Base-by-base conservation (phyloP, 2,329 filamentous ascomycete genomes). In the Emericellopsis atlantica region DNA sequence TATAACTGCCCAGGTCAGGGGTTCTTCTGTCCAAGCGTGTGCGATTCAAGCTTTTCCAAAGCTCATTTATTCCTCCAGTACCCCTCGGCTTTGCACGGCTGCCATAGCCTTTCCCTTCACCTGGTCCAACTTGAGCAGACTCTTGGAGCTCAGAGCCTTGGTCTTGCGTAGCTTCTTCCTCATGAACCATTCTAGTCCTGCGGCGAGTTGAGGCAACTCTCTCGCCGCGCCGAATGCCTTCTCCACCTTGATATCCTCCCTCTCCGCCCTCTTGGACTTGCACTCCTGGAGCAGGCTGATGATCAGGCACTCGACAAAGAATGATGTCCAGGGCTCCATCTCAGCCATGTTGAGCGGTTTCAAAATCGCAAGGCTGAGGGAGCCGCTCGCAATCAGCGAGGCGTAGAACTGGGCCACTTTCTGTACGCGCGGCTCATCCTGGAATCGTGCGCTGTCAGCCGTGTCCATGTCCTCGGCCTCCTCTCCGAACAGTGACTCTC, bases 251-350 rank as follows among this genome's bases (percentile, higher is more conserved):
- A 68, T 66, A 43, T 79, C 73, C 46, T 79, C 70, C 45, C 68
- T 66, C 2, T 58, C 55, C 5, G 51, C 62, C 41, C 69, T 64
- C 24, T 58, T 54, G 21, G 42, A 43, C 44, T 63, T 57, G 14
- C 78, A 77, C 49, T 81, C 74, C 36, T 85, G 69, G 26, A 96
- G 74, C 11, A 88, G 60, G 2, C 79, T 83, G 38, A 92, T 78
- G 14, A 96, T 67, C 48, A 95, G 62, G 7, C 92, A 66, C 58
- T 95, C 87, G 36, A 89, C 69, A 54, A 96, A 92, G 21, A 76
- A 75, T 43, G 74, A 78, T 0, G 85, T 86, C 61, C 83, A 88
- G 7, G 76, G 65, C 54, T 87, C 84, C 39, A 95, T 60, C 48
- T 84, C 85, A 1, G 79, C 74, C 40, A 95, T 76, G 48, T 92